Evolutionary conservation across 2,329 filamentous ascomycete species (phyloP).

Genomic region (Talaromyces rugulosus): DNA sequence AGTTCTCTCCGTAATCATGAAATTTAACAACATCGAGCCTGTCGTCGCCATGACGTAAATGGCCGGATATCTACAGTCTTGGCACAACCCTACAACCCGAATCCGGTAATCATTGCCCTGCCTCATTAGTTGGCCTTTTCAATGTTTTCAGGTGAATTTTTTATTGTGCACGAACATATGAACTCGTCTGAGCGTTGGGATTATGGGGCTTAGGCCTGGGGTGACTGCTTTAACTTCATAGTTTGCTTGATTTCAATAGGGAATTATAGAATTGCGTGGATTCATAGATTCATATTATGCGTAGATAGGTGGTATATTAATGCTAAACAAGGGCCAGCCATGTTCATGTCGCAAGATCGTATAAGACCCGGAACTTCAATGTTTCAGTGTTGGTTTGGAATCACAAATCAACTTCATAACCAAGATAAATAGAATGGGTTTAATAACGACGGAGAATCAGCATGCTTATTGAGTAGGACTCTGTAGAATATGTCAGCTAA

Average conservation of each 20-base stretch:
- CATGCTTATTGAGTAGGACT: background rate
- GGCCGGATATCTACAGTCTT: background rate
- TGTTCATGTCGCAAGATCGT: background rate
- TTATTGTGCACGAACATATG: no score
- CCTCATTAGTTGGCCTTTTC: background rate
- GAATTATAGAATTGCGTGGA: no score
- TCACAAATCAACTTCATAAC: background rate
- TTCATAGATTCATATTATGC: background rate
- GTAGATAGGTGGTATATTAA: background rate
- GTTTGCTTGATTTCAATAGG: no score
- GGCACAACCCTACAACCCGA: background rate
- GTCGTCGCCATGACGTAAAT: conserved; percentile 1
- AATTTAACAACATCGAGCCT: background rate
- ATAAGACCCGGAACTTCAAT: background rate
- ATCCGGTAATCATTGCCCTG: background rate
- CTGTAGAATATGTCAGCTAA: background rate
- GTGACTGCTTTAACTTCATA: no score
- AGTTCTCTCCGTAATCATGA: background rate
- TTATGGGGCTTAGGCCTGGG: no score
- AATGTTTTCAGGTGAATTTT: no score
- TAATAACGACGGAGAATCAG: background rate
- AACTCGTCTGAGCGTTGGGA: no score
- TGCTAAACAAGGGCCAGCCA: background rate
- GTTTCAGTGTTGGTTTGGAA: no score
- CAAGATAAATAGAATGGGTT: background rate